Conservation (phyloP, 495 filamentous ascomycete genomes). For the Usnea hakonensis region DNA sequence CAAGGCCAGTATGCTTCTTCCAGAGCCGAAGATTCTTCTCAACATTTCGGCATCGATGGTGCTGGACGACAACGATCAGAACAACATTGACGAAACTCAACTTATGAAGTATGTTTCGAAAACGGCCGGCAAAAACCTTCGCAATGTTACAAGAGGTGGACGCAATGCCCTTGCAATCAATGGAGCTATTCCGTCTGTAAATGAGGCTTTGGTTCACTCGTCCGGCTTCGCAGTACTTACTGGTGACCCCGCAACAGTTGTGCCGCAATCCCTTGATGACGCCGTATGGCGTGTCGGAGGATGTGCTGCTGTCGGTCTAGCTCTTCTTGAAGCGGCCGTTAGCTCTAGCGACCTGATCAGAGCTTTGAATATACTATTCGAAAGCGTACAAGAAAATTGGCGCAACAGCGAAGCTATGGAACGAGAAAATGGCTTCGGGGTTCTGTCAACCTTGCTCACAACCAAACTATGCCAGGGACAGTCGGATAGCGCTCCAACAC, state of each 20-base stretch:
- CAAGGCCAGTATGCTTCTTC: conserved; percentile 71
- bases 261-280: conserved; percentile 79
- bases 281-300: conserved; percentile 88
- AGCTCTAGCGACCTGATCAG: conserved; percentile 62
- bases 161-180: conserved; percentile 81
- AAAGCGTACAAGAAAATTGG: conserved; percentile 81
- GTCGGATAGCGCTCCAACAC: background rate
- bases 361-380: conserved; percentile 74
- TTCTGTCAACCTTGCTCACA: conserved; percentile 69
- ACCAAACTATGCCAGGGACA: conserved; percentile 55
- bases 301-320: conserved; percentile 74
- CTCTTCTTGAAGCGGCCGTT: conserved; percentile 67
- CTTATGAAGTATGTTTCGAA: conserved; percentile 70
- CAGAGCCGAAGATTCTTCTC: conserved; percentile 74
- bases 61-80: conserved; percentile 64
- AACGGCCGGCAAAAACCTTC: conserved; percentile 62
- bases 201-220: conserved; percentile 70
- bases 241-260: conserved; percentile 73
- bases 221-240: conserved; percentile 75
- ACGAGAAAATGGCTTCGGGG: conserved; percentile 83
- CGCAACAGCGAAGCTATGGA: conserved; percentile 98
- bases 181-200: conserved; percentile 76
- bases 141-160: conserved; percentile 61
- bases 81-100: conserved; percentile 61
- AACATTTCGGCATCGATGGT: conserved; percentile 74